phyloP scores from a whole-genome alignment of 1,139 yeast genomes.

The Nadsonia starkeyi-henricii region DNA sequence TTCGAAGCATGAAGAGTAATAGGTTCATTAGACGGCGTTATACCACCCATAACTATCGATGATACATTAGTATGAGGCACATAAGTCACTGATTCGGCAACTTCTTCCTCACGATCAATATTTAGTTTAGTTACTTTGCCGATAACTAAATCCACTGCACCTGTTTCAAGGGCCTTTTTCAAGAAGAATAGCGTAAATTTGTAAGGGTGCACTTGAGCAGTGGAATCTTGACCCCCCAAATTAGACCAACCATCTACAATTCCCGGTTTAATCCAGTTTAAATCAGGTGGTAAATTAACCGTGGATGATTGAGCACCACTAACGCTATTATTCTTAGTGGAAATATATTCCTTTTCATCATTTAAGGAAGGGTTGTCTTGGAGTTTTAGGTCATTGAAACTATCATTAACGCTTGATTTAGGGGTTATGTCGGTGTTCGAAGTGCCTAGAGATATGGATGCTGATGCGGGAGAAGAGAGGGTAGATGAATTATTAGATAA shows the following conservation, averaged over 20 bases:
- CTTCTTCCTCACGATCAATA: constrained; percentile 14
- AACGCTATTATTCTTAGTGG: neutral
- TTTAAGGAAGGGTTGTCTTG: too few relatives aligned
- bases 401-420: too few relatives aligned
- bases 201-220: constrained; percentile 96
- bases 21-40: constrained; percentile 21
- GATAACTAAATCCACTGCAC: constrained; percentile 68
- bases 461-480: too few relatives aligned
- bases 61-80: neutral
- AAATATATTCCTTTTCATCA: neutral
- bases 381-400: too few relatives aligned
- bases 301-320: constrained; percentile 5
- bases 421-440: too few relatives aligned
- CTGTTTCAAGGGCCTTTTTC: constrained; percentile 68
- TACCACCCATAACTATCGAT: constrained; percentile 8
- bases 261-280: constrained; percentile 68
- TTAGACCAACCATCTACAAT: constrained; percentile 63
- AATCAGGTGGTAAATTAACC: constrained; percentile 44
- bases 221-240: constrained; percentile 74
- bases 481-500: too few relatives aligned
- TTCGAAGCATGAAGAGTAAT: constrained; percentile 44
- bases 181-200: constrained; percentile 74
- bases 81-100: constrained; percentile 12
- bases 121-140: constrained; percentile 58
- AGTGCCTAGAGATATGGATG: too few relatives aligned